Conservation (phyloP, 2,329 filamentous ascomycete genomes). For the Dichotomopilus funicola region DNA sequence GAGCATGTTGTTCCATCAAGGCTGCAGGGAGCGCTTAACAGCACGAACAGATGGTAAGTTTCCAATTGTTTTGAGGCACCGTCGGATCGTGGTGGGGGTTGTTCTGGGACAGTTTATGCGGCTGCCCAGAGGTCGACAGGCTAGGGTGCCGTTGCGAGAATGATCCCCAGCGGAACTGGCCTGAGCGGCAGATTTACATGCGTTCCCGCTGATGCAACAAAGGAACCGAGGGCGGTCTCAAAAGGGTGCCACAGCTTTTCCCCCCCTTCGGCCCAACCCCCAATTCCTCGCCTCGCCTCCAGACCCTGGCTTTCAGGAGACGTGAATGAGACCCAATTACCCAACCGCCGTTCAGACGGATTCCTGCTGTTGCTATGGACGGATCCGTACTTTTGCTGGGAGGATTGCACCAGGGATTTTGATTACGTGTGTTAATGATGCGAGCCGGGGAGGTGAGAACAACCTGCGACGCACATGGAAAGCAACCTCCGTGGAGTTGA, state of each 20-base stretch:
- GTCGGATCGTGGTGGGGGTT: conserved; percentile 3
- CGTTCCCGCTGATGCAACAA: conserved; percentile 2
- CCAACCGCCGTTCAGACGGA: conserved; percentile 3
- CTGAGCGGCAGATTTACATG: conserved; percentile 16
- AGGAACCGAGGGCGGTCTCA: background rate
- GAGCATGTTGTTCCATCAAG: conserved; percentile 16
- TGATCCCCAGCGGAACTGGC: conserved; percentile 14
- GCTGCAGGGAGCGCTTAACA: conserved; percentile 17
- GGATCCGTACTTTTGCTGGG: background rate
- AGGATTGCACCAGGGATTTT: too few relatives aligned
- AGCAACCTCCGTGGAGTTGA: background rate
- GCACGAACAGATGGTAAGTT: conserved; percentile 9
- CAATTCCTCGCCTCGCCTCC: conserved; percentile 22
- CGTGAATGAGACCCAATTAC: conserved; percentile 21
- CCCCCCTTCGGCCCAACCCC: conserved; percentile 15
- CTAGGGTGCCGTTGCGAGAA: conserved; percentile 16
- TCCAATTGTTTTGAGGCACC: conserved; percentile 17
- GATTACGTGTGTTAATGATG: background rate
- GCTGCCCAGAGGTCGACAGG: conserved; percentile 3
- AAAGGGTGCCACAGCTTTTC: conserved; percentile 16
- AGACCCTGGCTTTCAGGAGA: conserved; percentile 22
- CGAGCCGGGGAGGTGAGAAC: background rate
- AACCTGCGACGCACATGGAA: background rate
- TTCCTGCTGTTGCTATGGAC: background rate
- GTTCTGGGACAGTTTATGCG: conserved; percentile 13